Base-by-base conservation (phyloP, 192 early-diverging fungal species). In the Gamsiella multidivaricata region DNA sequence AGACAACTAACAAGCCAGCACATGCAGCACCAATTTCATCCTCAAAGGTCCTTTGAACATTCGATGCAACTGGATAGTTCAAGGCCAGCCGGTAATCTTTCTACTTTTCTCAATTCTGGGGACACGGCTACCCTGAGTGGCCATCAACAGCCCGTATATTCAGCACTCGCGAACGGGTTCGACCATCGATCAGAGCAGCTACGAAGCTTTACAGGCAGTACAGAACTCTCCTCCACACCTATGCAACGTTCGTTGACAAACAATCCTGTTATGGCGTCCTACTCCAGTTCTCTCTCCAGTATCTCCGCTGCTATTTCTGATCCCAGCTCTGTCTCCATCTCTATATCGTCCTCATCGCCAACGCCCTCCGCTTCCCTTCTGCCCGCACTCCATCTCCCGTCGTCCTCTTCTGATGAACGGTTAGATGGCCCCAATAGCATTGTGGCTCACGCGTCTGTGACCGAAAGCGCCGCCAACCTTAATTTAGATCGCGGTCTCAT, bases 241-340 rank as follows among this genome's bases (percentile, higher is more conserved):
- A 69, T 78, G 74, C 61, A 76, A 45, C 63, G 72, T 39, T 62
- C 72, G 6, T n/a, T 67, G 25, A 67, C 64, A 1, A 59, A 67
- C 50, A 61, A 76, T 10, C 72, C 72, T 14, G 50, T 26, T 1
- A 65, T 64, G 70, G 3, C 47, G 3, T 36, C 62, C 10, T 29
- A 25, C 54, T 36, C 39, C 14, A 64, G 22, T 42, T n/a, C 26
- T 37, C 26, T 29, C 23, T 58, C 55, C 3, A 50, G 60, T 32
- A 65, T 76, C 47, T n/a, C 64, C 43, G n/a, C 72, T n/a, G 57
- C 52, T 5, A 28, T 46, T n/a, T 47, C 72, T 9, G 55, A 53
- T 31, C 32, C 51, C 2, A 42, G 33, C 54, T 62, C 59, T n/a
- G 57, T 71, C 36, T 69, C 50, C 14, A 43, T 63, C 20, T 71